Percentiles rank a stretch among this genome's conserved stretches.
phyloP scores from a whole-genome alignment of 805 yeast genomes.

The Maudiozyma barnettii region DNA sequence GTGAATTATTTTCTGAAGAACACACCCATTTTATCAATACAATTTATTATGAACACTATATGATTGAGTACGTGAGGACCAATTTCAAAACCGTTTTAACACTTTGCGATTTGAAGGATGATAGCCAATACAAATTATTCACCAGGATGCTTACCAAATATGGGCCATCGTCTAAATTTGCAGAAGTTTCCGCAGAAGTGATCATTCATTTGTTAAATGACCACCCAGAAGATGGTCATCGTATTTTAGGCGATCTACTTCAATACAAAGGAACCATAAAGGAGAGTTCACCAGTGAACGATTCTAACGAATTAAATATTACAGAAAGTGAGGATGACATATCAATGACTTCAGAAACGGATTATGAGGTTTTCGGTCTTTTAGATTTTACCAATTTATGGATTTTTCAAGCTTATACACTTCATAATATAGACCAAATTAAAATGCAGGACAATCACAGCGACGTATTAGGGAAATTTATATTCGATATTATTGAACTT shows the following conservation, averaged over 20 bases:
- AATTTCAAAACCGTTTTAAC: constrained; percentile 15
- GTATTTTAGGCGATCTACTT: constrained; percentile 1
- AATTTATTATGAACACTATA: constrained; percentile 16
- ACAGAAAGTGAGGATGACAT: constrained; percentile 3
- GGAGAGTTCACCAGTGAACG: not conserved
- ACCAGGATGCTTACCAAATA: constrained; percentile 12
- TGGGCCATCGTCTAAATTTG: constrained; percentile 15
- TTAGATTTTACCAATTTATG: constrained; percentile 27
- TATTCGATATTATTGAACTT: constrained; percentile 15
- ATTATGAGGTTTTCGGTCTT: constrained; percentile 6
- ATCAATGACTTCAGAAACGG: constrained; percentile 5
- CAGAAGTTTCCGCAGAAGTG: constrained; percentile 7
- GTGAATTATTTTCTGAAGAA: constrained; percentile 3
- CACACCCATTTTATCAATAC: not conserved
- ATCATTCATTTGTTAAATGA: constrained; percentile 10
- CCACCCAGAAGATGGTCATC: not conserved
- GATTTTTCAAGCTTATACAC: constrained; percentile 24
- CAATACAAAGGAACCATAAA: constrained; percentile 1
- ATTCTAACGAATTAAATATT: not conserved
- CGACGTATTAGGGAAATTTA: constrained; percentile 8
- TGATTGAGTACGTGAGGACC: constrained; percentile 15
- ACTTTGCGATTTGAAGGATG: constrained; percentile 8
- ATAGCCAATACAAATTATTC: constrained; percentile 10
- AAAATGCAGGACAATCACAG: not conserved
- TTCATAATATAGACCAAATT: constrained; percentile 9